Conservation (phyloP, 2,329 filamentous ascomycete species). For the Sporothrix curviconia region DNA sequence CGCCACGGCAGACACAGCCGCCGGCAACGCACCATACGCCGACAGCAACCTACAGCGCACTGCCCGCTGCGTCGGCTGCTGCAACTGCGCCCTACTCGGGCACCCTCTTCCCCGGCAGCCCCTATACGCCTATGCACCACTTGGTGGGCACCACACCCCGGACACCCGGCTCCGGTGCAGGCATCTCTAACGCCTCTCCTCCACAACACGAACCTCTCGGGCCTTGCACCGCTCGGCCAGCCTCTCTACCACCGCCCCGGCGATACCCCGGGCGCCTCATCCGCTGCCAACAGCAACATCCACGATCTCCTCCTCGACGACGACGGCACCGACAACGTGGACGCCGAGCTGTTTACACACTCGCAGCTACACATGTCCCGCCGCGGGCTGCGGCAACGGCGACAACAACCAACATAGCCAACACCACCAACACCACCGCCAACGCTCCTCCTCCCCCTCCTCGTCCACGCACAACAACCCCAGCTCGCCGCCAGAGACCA, state of each 20-base stretch:
- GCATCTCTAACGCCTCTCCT: too few species aligned
- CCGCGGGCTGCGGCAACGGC: background rate
- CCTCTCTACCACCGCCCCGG: background rate
- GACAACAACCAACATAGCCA: too few species aligned
- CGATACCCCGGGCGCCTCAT: too few species aligned
- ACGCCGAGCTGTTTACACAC: background rate
- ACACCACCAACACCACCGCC: too few species aligned
- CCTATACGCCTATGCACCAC: background rate
- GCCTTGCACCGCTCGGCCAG: background rate
- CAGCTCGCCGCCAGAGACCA: background rate
- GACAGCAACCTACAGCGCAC: constrained; percentile 4
- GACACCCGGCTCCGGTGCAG: background rate
- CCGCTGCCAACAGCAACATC: background rate
- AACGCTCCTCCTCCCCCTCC: too few species aligned
- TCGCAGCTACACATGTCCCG: background rate
- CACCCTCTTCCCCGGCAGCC: background rate
- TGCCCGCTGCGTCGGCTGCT: too few species aligned
- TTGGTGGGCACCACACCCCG: background rate
- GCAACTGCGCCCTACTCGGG: background rate
- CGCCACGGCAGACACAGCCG: background rate
- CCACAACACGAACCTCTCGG: too few species aligned
- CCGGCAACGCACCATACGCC: background rate
- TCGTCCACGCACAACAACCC: background rate
- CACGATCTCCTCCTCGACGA: background rate
- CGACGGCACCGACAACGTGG: background rate